These are phyloP conservation scores for Lupinus albus DNA, from an alignment of 306 rosid genomes.

Conservation along the genomic window DNA sequence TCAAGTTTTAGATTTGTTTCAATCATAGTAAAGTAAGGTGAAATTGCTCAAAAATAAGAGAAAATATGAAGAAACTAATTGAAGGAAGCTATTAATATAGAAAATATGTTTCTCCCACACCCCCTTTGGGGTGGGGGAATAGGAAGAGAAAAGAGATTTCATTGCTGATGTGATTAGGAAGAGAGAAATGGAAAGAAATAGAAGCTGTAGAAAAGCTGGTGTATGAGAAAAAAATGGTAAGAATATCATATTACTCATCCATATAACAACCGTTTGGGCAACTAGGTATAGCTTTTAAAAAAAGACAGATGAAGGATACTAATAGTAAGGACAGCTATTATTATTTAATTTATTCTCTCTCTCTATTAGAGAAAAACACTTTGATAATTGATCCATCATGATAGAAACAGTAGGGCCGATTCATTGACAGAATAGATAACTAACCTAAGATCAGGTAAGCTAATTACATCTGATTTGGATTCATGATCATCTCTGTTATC, in stretches of 20 bases:
- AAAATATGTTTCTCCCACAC: no score
- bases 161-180: no score
- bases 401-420: no score
- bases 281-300: background rate
- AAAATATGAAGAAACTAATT: constrained; percentile 16
- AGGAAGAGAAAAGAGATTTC: no score
- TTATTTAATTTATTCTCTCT: constrained; percentile 4
- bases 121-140: no score
- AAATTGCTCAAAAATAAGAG: constrained; percentile 4
- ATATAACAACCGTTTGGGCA: constrained; percentile 6
- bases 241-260: background rate
- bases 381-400: background rate
- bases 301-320: background rate
- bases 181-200: no score
- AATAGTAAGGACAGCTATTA: background rate
- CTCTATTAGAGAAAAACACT: background rate
- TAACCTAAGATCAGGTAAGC: no score
- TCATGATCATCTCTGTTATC: background rate
- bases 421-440: no score
- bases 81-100: background rate
- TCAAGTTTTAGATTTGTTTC: constrained; percentile 16
- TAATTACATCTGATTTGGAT: background rate
- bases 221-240: no score
- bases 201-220: no score
- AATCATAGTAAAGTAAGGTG: constrained; percentile 1